A percentile compares a stretch with the other conserved stretches of the same genome.
Evolutionary conservation across 2,329 filamentous ascomycete genomes (phyloP).

Genomic region (Aspergillus brunneoviolaceus): DNA sequence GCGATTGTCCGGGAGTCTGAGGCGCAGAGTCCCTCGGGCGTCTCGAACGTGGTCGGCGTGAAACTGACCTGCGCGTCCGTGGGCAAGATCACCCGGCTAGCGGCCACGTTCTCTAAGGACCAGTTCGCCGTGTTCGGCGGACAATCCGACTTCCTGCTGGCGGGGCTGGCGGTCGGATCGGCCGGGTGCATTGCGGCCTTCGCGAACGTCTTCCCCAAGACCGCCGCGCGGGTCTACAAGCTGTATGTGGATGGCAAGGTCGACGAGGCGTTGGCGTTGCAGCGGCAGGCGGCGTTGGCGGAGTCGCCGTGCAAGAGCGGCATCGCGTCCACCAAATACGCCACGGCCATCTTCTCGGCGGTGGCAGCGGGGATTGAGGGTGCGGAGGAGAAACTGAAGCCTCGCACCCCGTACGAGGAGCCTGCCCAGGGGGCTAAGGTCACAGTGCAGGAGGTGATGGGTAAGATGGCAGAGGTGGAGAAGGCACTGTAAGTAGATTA

Average conservation of each 20-base stretch:
- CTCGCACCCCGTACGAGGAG: constrained; percentile 61
- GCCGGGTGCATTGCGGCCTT: constrained; percentile 60
- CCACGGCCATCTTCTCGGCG: constrained; percentile 61
- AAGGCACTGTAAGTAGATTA: constrained; percentile 11
- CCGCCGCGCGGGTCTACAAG: constrained; percentile 58
- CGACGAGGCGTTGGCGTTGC: constrained; percentile 60
- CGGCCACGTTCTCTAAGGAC: constrained; percentile 52
- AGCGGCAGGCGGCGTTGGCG: constrained; percentile 62
- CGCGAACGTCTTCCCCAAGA: constrained; percentile 58
- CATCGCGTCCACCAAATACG: constrained; percentile 68
- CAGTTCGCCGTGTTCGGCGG: constrained; percentile 69
- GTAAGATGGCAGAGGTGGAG: constrained; percentile 44
- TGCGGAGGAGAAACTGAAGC: constrained; percentile 58
- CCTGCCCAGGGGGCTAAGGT: constrained; percentile 46
- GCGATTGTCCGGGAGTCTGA: constrained; percentile 50
- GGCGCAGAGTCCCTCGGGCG: constrained; percentile 33
- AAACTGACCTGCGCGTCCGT: constrained; percentile 66
- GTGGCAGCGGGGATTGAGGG: constrained; percentile 59
- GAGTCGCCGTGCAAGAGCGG: constrained; percentile 66
- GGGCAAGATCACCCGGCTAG: constrained; percentile 59
- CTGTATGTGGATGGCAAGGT: constrained; percentile 60
- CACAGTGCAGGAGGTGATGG: constrained; percentile 43
- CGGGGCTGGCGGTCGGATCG: constrained; percentile 53
- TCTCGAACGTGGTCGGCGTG: constrained; percentile 60
- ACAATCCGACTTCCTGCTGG: constrained; percentile 68